Percentiles rank a stretch among this genome's conserved stretches.
These are phyloP conservation scores for Fallopia convolvulus DNA, from an alignment of 148 eudicot genomes.

Conservation along the genomic window DNA sequence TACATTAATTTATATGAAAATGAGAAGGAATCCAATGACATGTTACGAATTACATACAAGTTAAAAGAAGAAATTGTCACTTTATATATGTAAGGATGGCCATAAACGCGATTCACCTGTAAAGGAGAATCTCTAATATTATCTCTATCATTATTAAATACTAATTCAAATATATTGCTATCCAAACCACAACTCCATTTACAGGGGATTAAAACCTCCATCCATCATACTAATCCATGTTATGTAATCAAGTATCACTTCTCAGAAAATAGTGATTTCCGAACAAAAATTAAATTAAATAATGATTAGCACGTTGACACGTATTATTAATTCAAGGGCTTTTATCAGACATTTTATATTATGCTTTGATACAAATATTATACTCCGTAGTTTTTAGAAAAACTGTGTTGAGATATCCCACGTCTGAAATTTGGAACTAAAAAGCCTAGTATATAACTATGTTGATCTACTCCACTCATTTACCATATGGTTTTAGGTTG, in stretches of 20 bases:
- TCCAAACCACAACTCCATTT: constrained; percentile 6
- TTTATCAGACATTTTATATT: no score
- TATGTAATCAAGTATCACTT: neutral
- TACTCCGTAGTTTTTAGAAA: no score
- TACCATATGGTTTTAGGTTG: no score
- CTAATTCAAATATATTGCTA: neutral
- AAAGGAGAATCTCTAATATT: neutral
- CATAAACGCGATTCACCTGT: neutral
- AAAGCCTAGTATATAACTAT: no score
- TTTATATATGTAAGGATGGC: neutral
- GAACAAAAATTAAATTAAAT: no score
- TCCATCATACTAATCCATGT: neutral
- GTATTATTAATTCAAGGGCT: no score
- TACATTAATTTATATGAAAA: neutral
- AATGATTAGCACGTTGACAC: no score
- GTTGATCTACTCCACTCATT: no score
- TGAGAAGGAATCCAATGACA: constrained; percentile 1
- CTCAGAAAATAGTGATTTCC: no score
- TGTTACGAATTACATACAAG: neutral
- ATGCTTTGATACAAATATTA: no score
- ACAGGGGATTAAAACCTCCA: neutral
- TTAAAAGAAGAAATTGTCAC: neutral
- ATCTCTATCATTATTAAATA: neutral
- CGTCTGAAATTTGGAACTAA: no score
- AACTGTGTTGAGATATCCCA: no score